phyloP scores from a whole-genome alignment of 2,329 filamentous ascomycete genomes.

The Niveomyces coronatus region DNA sequence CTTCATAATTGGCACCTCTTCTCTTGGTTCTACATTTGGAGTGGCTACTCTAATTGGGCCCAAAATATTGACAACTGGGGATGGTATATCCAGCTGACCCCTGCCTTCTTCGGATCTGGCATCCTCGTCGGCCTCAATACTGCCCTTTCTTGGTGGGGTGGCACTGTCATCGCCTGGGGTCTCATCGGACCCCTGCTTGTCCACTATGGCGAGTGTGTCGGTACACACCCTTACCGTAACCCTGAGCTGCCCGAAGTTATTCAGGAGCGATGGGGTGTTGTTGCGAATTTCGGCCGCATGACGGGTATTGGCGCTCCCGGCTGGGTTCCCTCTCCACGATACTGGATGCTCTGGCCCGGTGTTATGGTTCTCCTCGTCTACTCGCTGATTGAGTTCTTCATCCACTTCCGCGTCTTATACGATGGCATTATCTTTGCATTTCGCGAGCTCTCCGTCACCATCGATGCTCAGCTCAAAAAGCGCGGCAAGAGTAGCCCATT shows the following conservation, averaged over 20 bases:
- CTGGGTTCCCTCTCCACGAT: slow-evolving; percentile 27
- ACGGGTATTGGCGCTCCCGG: slow-evolving; percentile 17
- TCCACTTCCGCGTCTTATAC: slow-evolving; percentile 27
- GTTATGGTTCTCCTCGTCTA: slow-evolving; percentile 34
- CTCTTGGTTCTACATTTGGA: slow-evolving; percentile 45
- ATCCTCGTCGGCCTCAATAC: slow-evolving; percentile 43
- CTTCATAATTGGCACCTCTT: slow-evolving; percentile 49
- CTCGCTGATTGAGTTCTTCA: slow-evolving; percentile 29
- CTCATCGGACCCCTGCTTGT: slow-evolving; percentile 37
- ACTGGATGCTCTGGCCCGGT: slow-evolving; percentile 34
- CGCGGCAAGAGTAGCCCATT: slow-evolving; percentile 22
- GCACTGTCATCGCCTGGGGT: slow-evolving; percentile 45
- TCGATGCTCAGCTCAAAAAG: slow-evolving; percentile 22
- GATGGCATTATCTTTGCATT: slow-evolving; percentile 25
- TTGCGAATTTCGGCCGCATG: slow-evolving; percentile 23
- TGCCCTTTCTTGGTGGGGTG: slow-evolving; percentile 45
- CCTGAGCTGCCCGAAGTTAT: slow-evolving; percentile 14
- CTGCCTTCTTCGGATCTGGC: slow-evolving; percentile 49
- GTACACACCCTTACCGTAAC: slow-evolving; percentile 20
- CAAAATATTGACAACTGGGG: slow-evolving; percentile 50
- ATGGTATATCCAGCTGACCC: slow-evolving; percentile 49
- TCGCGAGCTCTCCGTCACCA: slow-evolving; percentile 18
- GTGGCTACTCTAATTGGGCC: slow-evolving; percentile 37
- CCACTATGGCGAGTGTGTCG: slow-evolving; percentile 41
- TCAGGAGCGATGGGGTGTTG: slow-evolving; percentile 19